A percentile compares a stretch with the other conserved stretches of the same genome.
These are phyloP conservation scores for Licmophora abbreviata DNA, from an alignment of 108 stramenopile species.

Conservation along the genomic window DNA sequence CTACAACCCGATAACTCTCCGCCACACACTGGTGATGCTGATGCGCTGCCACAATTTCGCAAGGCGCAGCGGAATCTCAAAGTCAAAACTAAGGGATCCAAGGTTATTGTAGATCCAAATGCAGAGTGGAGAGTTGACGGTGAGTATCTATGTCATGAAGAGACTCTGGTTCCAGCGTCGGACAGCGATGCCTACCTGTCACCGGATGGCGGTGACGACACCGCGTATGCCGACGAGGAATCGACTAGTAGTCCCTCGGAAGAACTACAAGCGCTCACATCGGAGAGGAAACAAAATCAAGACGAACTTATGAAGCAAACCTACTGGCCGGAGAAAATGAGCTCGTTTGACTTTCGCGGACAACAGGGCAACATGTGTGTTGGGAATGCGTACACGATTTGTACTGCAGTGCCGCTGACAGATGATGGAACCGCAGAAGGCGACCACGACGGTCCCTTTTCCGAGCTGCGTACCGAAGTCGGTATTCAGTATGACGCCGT, in stretches of 20 bases:
- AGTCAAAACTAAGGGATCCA: conserved; percentile 46
- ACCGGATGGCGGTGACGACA: conserved; percentile 1
- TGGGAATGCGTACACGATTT: conserved; percentile 73
- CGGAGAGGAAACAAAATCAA: conserved; percentile 9
- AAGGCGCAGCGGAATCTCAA: conserved; percentile 39
- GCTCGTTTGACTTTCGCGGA: conserved; percentile 69
- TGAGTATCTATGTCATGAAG: conserved; percentile 60
- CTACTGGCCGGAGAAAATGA: conserved; percentile 52
- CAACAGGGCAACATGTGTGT: conserved; percentile 83
- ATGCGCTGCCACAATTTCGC: conserved; percentile 32
- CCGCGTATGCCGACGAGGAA: conserved; percentile 15
- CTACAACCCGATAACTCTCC: conserved; percentile 69
- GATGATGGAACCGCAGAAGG: conserved; percentile 1
- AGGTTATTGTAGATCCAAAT: conserved; percentile 16
- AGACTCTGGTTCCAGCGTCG: conserved; percentile 35
- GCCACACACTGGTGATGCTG: conserved; percentile 19
- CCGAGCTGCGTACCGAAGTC: conserved; percentile 65
- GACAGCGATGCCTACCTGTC: conserved; percentile 20
- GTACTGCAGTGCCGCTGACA: conserved; percentile 36
- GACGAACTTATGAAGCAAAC: conserved; percentile 17
- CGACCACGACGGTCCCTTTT: conserved; percentile 61
- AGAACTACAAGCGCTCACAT: conserved; percentile 19
- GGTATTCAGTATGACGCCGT: conserved; percentile 54
- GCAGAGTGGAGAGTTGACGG: conserved; percentile 23
- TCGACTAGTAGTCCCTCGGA: conserved; percentile 10